Base-by-base conservation (phyloP, 495 filamentous ascomycete species). In the Penicillium psychrofluorescens region DNA sequence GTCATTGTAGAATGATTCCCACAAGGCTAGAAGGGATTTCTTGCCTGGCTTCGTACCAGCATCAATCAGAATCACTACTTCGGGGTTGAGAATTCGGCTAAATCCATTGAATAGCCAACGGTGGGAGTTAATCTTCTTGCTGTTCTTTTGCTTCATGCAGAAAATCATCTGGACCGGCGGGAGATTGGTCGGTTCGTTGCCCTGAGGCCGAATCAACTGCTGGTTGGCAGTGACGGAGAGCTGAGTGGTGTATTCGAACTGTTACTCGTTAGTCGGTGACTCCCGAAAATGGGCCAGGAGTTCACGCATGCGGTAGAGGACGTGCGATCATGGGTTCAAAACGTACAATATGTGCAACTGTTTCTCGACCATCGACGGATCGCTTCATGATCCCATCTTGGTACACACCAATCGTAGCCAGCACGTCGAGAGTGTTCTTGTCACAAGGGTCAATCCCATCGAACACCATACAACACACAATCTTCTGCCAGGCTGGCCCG, bases 51-150 rank as follows among this genome's bases (percentile, higher is more conserved):
- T 97, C 2, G 92, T 98, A 62, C 92, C 92, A 9, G 91, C 92
- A 67, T 98, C 92, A 41, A 98, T 81, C 39, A 98, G 78, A 59
- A 98, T 92, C 59, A 88, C 92, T 44, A 98, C 83, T 66, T 98
- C 92, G 12, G 92, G 92, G 63, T 98, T 95, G 39, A 98, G 66
- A 50, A 98, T 92, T 51, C 91, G 85, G 46, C 90, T 88, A 63
- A 98, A 97, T 13, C 86, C 92, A 52, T 95, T 95, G 70, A 98
- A 98, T 12, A 98, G 76, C 92, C 92, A 98, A 64, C 92, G 77
- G 60, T 98, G 92, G 32, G 92, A 97, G 70, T 98, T 98, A 75
- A 98, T 98, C 78, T 98, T 98, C 71, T 98, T 97, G 74, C 78
- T 91, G 74, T 98, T 98, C 72, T 95, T 89, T 67, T 95, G 90